Evolutionary conservation across 495 filamentous ascomycete species (phyloP).

Genomic region (Diplogelasinospora grovesii): DNA sequence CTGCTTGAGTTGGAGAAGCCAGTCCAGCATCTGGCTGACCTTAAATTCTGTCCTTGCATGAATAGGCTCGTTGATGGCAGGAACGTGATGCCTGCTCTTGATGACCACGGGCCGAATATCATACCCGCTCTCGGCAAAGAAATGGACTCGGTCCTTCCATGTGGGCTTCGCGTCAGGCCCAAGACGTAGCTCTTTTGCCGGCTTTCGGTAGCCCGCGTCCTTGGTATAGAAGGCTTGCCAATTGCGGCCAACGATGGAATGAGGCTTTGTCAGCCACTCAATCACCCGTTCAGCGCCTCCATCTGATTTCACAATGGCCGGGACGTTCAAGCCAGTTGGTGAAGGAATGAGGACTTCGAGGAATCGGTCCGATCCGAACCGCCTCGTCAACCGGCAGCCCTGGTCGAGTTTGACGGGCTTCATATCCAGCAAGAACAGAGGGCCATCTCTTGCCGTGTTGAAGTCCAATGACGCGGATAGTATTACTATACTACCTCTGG

Average conservation of each 20-base stretch:
- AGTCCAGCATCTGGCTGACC: constrained; percentile 32
- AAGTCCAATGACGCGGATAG: constrained; percentile 29
- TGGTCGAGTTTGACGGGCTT: constrained; percentile 35
- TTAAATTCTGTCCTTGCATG: constrained; percentile 23
- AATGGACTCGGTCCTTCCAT: constrained; percentile 34
- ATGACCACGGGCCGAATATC: constrained; percentile 18
- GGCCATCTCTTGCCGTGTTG: constrained; percentile 24
- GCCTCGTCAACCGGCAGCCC: constrained; percentile 35
- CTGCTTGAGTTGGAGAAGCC: constrained; percentile 33
- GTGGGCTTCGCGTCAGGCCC: constrained; percentile 27
- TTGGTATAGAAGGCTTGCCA: constrained; percentile 43
- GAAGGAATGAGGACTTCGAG: constrained; percentile 38
- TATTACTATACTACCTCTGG: constrained; percentile 25
- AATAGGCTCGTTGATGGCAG: constrained; percentile 8
- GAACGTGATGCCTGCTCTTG: constrained; percentile 1
- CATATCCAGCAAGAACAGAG: constrained; percentile 31
- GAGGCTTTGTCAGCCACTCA: constrained; percentile 32
- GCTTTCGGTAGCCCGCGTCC: constrained; percentile 29
- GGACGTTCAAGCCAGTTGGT: constrained; percentile 8
- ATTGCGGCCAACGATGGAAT: constrained; percentile 34
- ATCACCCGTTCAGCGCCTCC: constrained; percentile 29
- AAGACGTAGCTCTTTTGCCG: constrained; percentile 26
- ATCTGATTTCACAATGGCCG: constrained; percentile 16
- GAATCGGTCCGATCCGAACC: constrained; percentile 43
- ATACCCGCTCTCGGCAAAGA: constrained; percentile 39